Conservation (phyloP, 2,329 filamentous ascomycete species). For the Talaromyces albobiverticillius region DNA sequence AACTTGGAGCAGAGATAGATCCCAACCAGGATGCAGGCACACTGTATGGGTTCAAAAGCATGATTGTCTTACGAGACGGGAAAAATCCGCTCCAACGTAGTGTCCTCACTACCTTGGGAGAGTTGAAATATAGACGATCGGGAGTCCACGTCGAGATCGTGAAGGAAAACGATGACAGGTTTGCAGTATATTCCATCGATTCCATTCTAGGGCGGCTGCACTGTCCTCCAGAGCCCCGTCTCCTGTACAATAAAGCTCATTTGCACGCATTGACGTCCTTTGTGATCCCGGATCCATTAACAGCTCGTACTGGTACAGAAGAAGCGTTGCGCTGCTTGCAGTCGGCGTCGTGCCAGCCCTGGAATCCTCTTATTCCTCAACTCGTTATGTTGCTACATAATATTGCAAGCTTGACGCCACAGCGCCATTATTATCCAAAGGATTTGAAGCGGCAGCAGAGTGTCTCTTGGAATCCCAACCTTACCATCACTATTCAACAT, state of each 20-base stretch:
- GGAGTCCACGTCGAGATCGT: conserved; percentile 46
- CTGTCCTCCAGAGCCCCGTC: conserved; percentile 54
- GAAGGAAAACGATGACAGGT: conserved; percentile 35
- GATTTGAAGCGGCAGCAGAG: conserved; percentile 43
- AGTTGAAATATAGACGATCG: conserved; percentile 22
- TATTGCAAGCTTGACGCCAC: conserved; percentile 37
- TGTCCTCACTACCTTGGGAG: conserved; percentile 55
- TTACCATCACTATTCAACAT: conserved; percentile 43
- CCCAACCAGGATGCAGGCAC: conserved; percentile 58
- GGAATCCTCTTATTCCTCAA: conserved; percentile 33
- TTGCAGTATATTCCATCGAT: conserved; percentile 55
- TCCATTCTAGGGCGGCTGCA: conserved; percentile 54
- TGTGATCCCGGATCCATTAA: conserved; percentile 56
- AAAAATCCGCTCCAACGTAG: conserved; percentile 44
- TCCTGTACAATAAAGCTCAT: conserved; percentile 57
- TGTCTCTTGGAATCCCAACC: conserved; percentile 39
- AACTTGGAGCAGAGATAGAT: conserved; percentile 55
- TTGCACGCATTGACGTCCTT: conserved; percentile 62
- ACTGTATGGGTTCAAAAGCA: conserved; percentile 58
- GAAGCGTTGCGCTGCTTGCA: conserved; percentile 53
- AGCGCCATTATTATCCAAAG: conserved; percentile 44
- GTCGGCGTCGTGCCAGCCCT: conserved; percentile 53
- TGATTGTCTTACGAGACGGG: conserved; percentile 54
- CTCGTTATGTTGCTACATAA: conserved; percentile 16
- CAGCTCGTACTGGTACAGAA: conserved; percentile 59